A percentile compares a stretch with the other conserved stretches of the same genome.
Evolutionary conservation across 2,329 filamentous ascomycete species (phyloP).

Genomic region (Fusarium veterinarium): DNA sequence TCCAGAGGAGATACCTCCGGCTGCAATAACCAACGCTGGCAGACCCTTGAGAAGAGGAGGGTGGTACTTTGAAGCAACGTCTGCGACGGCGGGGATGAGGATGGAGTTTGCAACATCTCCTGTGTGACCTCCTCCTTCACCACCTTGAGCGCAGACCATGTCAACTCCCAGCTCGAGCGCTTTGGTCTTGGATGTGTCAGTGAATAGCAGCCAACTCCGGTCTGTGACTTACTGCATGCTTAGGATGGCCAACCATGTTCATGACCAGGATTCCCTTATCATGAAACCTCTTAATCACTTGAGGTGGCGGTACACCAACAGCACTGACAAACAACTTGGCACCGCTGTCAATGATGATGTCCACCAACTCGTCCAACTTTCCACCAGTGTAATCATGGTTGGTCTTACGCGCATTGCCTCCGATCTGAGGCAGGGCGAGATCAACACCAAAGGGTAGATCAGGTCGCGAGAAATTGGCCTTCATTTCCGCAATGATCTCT

Average conservation of each 20-base stretch:
- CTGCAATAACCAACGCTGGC: slow-evolving; percentile 84
- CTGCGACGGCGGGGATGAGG: slow-evolving; percentile 86
- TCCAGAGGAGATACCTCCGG: slow-evolving; percentile 88
- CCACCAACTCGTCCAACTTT: slow-evolving; percentile 86
- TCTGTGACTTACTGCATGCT: slow-evolving; percentile 72
- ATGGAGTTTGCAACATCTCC: slow-evolving; percentile 89
- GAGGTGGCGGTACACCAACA: slow-evolving; percentile 83
- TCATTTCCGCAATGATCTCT: slow-evolving; percentile 86
- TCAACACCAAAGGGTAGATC: slow-evolving; percentile 90
- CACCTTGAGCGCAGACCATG: slow-evolving; percentile 91
- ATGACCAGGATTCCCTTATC: slow-evolving; percentile 84
- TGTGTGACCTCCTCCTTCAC: slow-evolving; percentile 93
- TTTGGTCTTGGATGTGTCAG: slow-evolving; percentile 61
- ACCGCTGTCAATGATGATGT: slow-evolving; percentile 86
- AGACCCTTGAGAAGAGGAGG: slow-evolving; percentile 76
- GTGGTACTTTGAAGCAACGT: slow-evolving; percentile 79
- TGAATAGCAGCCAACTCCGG: background rate
- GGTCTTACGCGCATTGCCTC: slow-evolving; percentile 84
- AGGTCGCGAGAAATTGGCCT: slow-evolving; percentile 74
- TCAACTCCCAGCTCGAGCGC: slow-evolving; percentile 88
- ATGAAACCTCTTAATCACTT: slow-evolving; percentile 81
- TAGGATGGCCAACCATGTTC: slow-evolving; percentile 97
- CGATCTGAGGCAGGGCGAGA: slow-evolving; percentile 89
- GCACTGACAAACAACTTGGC: slow-evolving; percentile 88
- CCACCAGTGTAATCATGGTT: slow-evolving; percentile 97